These are phyloP conservation scores for Oryza meyeriana DNA, from an alignment of 176 grass and related monocot genomes.

Conservation along the genomic window DNA sequence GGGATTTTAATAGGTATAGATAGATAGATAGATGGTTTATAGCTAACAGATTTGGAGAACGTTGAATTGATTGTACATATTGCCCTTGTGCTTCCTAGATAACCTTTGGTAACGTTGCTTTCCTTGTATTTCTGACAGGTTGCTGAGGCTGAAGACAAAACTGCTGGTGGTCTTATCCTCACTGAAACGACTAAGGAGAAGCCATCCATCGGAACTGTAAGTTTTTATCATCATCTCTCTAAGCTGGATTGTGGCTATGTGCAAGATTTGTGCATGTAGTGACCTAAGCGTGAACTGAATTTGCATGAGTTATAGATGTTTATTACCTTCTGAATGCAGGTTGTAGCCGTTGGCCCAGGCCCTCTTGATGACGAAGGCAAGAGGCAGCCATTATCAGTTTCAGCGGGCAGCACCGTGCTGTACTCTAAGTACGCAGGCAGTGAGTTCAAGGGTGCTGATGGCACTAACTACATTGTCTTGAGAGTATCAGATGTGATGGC, in stretches of 20 bases:
- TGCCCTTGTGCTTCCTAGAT: not conserved
- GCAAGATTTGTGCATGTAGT: not conserved
- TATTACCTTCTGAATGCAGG: constrained; percentile 35
- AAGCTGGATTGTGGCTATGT: not conserved
- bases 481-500: constrained; percentile 70
- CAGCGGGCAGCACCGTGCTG: constrained; percentile 46
- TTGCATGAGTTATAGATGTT: not conserved
- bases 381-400: constrained; percentile 42
- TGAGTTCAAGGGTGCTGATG: constrained; percentile 64
- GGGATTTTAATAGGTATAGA: too few relatives aligned
- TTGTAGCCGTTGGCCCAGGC: constrained; percentile 68
- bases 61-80: not conserved
- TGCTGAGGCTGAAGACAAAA: constrained; percentile 70
- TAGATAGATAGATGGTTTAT: too few relatives aligned
- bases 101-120: not conserved
- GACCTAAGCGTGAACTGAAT: not conserved
- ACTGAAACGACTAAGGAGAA: constrained; percentile 75
- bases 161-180: constrained; percentile 74
- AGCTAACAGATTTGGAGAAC: not conserved
- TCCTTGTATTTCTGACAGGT: constrained; percentile 40
- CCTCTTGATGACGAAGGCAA: constrained; percentile 69
- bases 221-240: not conserved
- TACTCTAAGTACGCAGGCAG: constrained; percentile 69
- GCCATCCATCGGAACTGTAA: constrained; percentile 79
- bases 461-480: constrained; percentile 56